Percentiles rank a stretch among this genome's conserved stretches.
Evolutionary conservation across 371 early-diverging fungal genomes (phyloP).

Genomic region (Circinella minor): DNA sequence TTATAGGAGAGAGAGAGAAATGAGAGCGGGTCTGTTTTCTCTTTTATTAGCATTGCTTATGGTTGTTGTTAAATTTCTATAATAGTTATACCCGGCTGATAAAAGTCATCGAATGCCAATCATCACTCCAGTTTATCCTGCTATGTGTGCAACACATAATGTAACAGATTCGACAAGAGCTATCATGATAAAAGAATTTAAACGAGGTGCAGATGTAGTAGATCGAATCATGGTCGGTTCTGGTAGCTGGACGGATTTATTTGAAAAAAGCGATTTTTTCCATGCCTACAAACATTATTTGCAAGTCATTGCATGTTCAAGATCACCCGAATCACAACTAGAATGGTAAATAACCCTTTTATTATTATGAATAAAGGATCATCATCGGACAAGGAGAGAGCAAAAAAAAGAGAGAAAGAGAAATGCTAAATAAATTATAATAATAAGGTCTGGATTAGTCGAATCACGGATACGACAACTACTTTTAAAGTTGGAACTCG

Average conservation of each 20-base stretch:
- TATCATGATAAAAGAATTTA: constrained; percentile 89
- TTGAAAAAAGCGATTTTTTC: constrained; percentile 92
- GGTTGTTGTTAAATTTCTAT: not conserved
- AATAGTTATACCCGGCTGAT: constrained; percentile 83
- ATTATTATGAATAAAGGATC: no score
- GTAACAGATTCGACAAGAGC: constrained; percentile 90
- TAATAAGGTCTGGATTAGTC: constrained; percentile 76
- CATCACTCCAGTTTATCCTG: constrained; percentile 99
- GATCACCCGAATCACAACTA: constrained; percentile 73
- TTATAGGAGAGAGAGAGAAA: not conserved
- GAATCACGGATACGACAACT: constrained; percentile 95
- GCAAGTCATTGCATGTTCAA: constrained; percentile 86
- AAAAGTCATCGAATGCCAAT: constrained; percentile 97
- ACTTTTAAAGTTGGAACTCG: constrained; percentile 83
- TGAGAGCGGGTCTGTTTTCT: no score
- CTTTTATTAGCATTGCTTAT: not conserved
- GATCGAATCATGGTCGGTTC: constrained; percentile 71
- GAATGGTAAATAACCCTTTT: constrained; percentile 52
- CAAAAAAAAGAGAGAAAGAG: not conserved
- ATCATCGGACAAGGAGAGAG: no score
- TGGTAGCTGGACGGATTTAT: constrained; percentile 67
- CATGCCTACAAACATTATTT: constrained; percentile 89
- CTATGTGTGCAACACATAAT: constrained; percentile 99
- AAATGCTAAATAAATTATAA: not conserved
- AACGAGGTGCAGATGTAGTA: constrained; percentile 69